Evolutionary conservation across 2,329 filamentous ascomycete genomes (phyloP), one percentile per base, ranked within the genome.

Genomic region (Phoma sp.): DNA sequence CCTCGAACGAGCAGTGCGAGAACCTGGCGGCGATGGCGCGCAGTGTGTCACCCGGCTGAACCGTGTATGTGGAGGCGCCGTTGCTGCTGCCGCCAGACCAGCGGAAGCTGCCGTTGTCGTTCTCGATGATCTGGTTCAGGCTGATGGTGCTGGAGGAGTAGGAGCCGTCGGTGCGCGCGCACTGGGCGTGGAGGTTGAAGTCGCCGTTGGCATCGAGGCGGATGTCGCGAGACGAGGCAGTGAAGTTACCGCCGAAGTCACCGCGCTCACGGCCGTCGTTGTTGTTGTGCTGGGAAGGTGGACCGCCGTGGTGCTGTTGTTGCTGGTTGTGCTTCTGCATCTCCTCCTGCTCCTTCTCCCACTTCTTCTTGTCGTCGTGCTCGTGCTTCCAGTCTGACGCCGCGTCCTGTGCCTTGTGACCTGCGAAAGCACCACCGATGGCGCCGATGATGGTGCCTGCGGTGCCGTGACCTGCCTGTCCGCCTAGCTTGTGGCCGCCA

Each of bases 21-120:
- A 61, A 62, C 11, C 67, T 57, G 2, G 43, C 49, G 0, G 67
- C 67, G 35, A 69, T 68, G 43, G 66, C 60, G 8, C 66, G 67
- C 2, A 69, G 57, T 10, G 67, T 68, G 18, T 69, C 67, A 38
- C 67, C 67, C 33, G 52, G 58, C 46, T 69, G 67, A 4, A 69
- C 67, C 1, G 60, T 67, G 35, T 66, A 61, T 6, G 59, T 52
- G n/a, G 52, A 58, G 0, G 53, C 49, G 45, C 58, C 47, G 46
- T 52, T 54, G 48, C 47, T 54, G 27, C 55, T 55, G 4, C 61
- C 63, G 5, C 52, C 40, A 5, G 66, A 61, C 67, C 66, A 69
- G 42, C 59, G 63, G 52, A 68, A 68, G 41, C 59, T 64, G 18
- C 66, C 67, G 23, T 45, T 45, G 22, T 67, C 61, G 51, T 69